Evolutionary conservation across 2,329 filamentous ascomycete genomes (phyloP), one percentile per base, ranked within the genome.

Genomic region (Parastagonospora nodorum): DNA sequence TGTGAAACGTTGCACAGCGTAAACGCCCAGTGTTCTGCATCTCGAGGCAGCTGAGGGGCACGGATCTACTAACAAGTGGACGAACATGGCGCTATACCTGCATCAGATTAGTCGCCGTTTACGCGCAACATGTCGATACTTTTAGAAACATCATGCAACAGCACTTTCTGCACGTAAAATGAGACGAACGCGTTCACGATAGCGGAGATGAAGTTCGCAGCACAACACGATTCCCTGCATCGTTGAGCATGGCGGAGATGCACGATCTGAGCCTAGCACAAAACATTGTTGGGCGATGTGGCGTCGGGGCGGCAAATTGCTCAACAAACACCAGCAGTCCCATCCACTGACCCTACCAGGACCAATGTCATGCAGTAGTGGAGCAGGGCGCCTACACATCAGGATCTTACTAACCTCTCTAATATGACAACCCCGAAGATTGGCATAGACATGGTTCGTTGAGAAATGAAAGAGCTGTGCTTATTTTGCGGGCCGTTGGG

Each of bases 401-500:
- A 46, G 36, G 44, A 31, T 44, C 42, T 19, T 27, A 10, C 31
- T 30, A 28, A 11, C 15, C 15, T 39, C 14, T 24, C 15, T 9
- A 5, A 36, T n/a, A 28, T 16, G 19, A 24, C 19, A 24, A 24
- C 19, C 19, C 35, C 35, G 35, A 9, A 8, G 6, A 5, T 16
- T 4, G 14, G 14, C 11, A 27, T 38, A 42, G 31, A 45, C 14
- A 37, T 31, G n/a, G 29, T 46, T 51, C 44, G 50, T 49, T 54
- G 50, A 36, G 51, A 45, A 35, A 53, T 52, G 51, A 48, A 41
- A 45, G 33, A 27, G 31, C 49, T 50, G 47, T 50, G 50, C 49
- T 53, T 58, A 53, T 51, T 46, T 32, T 54, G 43, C 52, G 55
- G 55, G 48, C 48, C 55, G 58, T 50, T 41, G 42, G 30, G 19